Evolutionary conservation across 352 stramenopile genomes (phyloP), one percentile per base, ranked within the genome.

Genomic region (Phytophthora tubulina): DNA sequence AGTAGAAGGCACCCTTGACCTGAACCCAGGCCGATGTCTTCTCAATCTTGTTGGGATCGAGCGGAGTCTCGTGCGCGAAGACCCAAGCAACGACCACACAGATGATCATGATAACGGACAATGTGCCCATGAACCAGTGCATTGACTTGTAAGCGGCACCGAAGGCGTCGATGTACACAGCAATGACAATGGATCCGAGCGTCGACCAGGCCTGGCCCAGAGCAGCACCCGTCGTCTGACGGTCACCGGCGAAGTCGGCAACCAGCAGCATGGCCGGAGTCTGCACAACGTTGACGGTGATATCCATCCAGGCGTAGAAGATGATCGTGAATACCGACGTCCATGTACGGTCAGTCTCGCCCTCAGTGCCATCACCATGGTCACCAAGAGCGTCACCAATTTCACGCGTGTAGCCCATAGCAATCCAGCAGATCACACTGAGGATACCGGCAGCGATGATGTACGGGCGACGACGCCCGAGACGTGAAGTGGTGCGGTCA

Each of bases 371-470:
- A 15, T 70, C 51, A 21, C 70, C 70, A 21, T 46, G 17, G 53
- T 76, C 70, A 35, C 65, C 78, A 58, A 75, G 54, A 35, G 62
- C 61, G 6, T 72, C 62, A 4, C 62, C 68, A 27, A 75, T 75
- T 30, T 75, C 67, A 9, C 76, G 62, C 4, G 79, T 85, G 70
- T 84, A 85, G 53, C 78, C 81, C 79, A 90, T 88, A 31, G 80
- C 58, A 21, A 76, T 79, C 79, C 75, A 90, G 68, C 82, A 90
- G 42, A 84, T 63, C 0, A 74, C 56, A 62, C 67, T 86, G 42
- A 75, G 55, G 17, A 89, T 42, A 32, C 65, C 73, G 13, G 71
- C 79, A 27, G 67, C 63, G 30, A 86, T 55, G 30, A 89, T 53
- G 63, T 79, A 82, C 4, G 78, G 78, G 13, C 72, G 67, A 46